Evolutionary conservation across 2,329 filamentous ascomycete species (phyloP).

Genomic region (Ophiostoma montium): DNA sequence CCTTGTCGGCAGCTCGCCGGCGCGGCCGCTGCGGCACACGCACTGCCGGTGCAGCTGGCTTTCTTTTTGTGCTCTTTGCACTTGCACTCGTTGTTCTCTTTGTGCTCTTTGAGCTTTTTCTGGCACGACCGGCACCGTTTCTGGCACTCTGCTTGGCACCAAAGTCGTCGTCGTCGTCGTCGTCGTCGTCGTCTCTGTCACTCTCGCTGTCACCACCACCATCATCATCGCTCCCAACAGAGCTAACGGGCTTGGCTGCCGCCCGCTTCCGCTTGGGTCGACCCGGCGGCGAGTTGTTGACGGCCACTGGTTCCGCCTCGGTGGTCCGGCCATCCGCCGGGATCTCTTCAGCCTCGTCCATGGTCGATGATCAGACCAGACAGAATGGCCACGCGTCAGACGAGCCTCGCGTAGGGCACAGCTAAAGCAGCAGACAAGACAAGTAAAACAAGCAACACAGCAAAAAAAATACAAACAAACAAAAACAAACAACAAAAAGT

Average conservation of each 20-base stretch:
- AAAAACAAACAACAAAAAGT: too few species aligned
- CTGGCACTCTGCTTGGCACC: background rate
- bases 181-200: background rate
- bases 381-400: too few species aligned
- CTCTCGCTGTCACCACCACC: background rate
- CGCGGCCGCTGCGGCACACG: background rate
- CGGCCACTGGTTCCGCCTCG: background rate
- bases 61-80: background rate
- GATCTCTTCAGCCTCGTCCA: background rate
- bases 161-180: background rate
- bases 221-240: background rate
- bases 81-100: background rate
- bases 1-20: slow-evolving; percentile 1
- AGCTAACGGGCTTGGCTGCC: background rate
- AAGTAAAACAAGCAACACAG: too few species aligned
- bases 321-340: background rate
- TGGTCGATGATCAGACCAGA: too few species aligned
- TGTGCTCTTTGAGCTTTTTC: background rate
- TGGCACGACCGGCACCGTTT: background rate
- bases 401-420: too few species aligned
- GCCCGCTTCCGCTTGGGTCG: background rate
- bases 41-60: too few species aligned
- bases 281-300: background rate
- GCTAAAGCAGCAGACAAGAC: too few species aligned
- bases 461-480: too few species aligned